These are phyloP conservation scores for Sarocladium oryzae DNA, from an alignment of 2,329 filamentous ascomycete species.

Conservation along the genomic window DNA sequence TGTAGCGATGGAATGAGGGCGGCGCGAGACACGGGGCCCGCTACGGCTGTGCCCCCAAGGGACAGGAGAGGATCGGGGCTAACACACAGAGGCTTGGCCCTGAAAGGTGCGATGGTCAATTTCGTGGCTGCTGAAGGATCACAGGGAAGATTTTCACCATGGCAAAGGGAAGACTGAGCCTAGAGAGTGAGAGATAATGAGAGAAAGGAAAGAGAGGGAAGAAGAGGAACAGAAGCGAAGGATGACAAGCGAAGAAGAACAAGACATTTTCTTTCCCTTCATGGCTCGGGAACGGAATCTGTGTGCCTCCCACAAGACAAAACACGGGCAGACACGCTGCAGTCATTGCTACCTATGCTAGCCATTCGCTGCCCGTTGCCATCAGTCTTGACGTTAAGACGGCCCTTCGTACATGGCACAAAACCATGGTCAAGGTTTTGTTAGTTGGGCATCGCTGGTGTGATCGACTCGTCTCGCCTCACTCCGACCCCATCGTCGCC, in stretches of 20 bases:
- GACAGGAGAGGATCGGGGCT: not conserved
- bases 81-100: not conserved
- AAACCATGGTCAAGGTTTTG: not conserved
- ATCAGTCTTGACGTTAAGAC: too few relatives aligned
- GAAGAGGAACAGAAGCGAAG: not conserved
- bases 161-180: not conserved
- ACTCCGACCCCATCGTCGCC: too few relatives aligned
- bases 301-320: constrained; percentile 6
- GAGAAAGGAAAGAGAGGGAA: not conserved
- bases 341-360: not conserved
- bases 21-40: constrained; percentile 7
- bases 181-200: too few relatives aligned
- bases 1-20: constrained; percentile 2
- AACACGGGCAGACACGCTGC: not conserved
- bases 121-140: not conserved
- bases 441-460: not conserved
- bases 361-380: not conserved
- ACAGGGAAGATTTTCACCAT: not conserved
- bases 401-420: not conserved
- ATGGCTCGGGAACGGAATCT: not conserved
- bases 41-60: constrained; percentile 3
- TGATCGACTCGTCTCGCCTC: not conserved
- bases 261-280: not conserved
- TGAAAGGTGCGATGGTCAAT: too few relatives aligned
- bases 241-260: too few relatives aligned